These are phyloP conservation scores for Puccinia coronata DNA, from an alignment of 1,284 basidiomycete species.

Conservation along the genomic window DNA sequence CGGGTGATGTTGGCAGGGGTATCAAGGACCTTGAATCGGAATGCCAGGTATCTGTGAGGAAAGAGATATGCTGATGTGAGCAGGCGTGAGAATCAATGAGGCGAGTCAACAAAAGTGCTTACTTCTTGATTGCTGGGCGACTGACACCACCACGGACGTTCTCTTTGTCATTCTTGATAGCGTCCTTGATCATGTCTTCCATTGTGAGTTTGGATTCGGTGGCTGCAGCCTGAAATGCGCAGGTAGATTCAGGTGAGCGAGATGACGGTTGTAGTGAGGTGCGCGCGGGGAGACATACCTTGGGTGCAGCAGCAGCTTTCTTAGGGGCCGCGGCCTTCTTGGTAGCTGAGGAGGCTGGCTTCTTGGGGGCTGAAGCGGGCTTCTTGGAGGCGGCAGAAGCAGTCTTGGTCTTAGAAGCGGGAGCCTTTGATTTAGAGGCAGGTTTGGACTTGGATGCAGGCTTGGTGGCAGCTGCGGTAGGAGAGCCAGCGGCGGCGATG, in stretches of 20 bases:
- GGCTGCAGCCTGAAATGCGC: not conserved
- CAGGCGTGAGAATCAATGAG: not conserved
- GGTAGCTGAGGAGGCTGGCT: conserved; percentile 13
- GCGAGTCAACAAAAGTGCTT: not conserved
- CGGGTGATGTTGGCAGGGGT: conserved; percentile 42
- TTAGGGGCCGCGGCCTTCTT: conserved; percentile 20
- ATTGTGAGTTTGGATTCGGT: conserved; percentile 22
- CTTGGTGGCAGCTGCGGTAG: conserved; percentile 13
- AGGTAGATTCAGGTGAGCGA: not conserved
- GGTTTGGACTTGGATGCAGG: conserved; percentile 37
- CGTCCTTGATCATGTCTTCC: conserved; percentile 49
- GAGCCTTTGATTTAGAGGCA: conserved; percentile 39
- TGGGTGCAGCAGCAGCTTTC: conserved; percentile 13
- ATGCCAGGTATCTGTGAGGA: conserved; percentile 33
- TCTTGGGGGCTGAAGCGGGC: conserved; percentile 23
- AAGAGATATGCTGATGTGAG: not conserved
- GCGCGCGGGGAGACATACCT: not conserved
- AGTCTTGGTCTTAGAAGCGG: conserved; percentile 16
- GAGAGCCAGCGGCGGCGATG: conserved; percentile 20
- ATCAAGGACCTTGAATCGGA: conserved; percentile 46
- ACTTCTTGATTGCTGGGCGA: conserved; percentile 48
- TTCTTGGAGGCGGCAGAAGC: conserved; percentile 23
- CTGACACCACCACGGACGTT: conserved; percentile 46
- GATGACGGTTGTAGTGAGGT: not conserved
- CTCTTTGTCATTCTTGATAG: conserved; percentile 46